Conservation (phyloP, 1,139 yeast genomes). For the Geotrichum histeridarum region DNA sequence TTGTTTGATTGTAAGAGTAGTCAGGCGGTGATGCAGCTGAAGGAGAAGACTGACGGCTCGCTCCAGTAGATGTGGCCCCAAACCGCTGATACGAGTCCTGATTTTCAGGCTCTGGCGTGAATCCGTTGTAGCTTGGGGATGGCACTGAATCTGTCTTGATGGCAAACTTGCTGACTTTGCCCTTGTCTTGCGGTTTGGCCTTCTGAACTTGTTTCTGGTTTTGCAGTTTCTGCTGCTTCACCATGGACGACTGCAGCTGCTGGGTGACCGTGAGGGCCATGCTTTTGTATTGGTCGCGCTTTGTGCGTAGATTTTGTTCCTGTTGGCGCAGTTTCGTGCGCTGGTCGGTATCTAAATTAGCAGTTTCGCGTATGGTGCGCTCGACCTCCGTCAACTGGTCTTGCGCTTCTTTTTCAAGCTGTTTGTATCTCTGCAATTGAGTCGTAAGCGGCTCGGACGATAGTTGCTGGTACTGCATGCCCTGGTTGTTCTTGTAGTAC, state of each 20-base stretch:
- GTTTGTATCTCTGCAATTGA: slow-evolving; percentile 15
- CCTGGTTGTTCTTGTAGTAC: slow-evolving; percentile 1
- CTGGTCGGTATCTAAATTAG: slow-evolving; percentile 25
- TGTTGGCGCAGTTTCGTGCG: slow-evolving; percentile 25
- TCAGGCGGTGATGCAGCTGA: slow-evolving; percentile 3
- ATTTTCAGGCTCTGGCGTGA: not conserved
- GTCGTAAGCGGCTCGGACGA: slow-evolving; percentile 8
- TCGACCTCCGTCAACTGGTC: slow-evolving; percentile 26
- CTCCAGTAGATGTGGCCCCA: not conserved
- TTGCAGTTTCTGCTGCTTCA: slow-evolving; percentile 5
- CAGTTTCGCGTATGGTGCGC: slow-evolving; percentile 24
- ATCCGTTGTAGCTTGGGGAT: not conserved
- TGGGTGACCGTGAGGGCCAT: slow-evolving; percentile 29
- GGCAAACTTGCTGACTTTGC: not conserved
- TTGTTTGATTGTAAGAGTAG: not conserved
- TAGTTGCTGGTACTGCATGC: slow-evolving; percentile 4
- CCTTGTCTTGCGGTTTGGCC: not conserved
- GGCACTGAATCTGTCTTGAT: not conserved
- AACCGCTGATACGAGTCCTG: not conserved
- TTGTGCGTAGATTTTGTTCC: slow-evolving; percentile 26
- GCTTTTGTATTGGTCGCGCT: slow-evolving; percentile 27
- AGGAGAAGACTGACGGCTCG: slow-evolving; percentile 7
- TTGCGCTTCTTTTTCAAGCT: slow-evolving; percentile 17
- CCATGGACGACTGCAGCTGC: slow-evolving; percentile 30
- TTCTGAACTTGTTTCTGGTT: slow-evolving; percentile 5